A percentile compares a stretch with the other conserved stretches of the same genome.
Evolutionary conservation across 768 basidiomycete species (phyloP).

Genomic region (Panaeolus cyanescens): DNA sequence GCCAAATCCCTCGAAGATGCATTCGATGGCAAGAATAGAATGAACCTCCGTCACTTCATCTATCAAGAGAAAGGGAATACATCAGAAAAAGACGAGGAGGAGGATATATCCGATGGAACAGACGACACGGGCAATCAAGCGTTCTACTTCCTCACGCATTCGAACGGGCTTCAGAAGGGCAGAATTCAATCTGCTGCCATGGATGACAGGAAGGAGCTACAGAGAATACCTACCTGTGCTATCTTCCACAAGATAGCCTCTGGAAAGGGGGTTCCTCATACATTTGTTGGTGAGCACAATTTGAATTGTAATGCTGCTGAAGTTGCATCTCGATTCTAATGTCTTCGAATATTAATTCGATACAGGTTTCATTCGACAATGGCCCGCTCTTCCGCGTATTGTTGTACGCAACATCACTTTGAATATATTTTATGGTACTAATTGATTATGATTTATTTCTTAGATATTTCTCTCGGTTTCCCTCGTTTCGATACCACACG

Average conservation of each 20-base stretch:
- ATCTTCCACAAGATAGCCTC: slow-evolving; percentile 58
- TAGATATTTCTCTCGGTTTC: slow-evolving; percentile 67
- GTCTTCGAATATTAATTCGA: neutral
- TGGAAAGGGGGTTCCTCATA: slow-evolving; percentile 62
- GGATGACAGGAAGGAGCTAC: slow-evolving; percentile 25
- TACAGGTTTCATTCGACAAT: slow-evolving; percentile 59
- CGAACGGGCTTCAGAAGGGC: slow-evolving; percentile 5
- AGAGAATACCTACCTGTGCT: slow-evolving; percentile 52
- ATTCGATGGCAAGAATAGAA: slow-evolving; percentile 59
- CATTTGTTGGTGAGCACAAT: slow-evolving; percentile 47
- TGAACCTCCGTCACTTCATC: slow-evolving; percentile 58
- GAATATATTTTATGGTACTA: neutral
- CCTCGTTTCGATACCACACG: slow-evolving; percentile 50
- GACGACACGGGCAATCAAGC: slow-evolving; percentile 13
- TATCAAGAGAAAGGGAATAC: slow-evolving; percentile 22
- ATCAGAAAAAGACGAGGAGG: slow-evolving; percentile 10
- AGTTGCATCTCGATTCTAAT: neutral
- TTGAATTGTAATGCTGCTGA: neutral
- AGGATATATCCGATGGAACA: slow-evolving; percentile 13
- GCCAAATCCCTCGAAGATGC: slow-evolving; percentile 60
- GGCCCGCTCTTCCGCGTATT: slow-evolving; percentile 69
- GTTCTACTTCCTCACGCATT: neutral
- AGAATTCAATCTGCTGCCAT: slow-evolving; percentile 19
- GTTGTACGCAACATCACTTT: slow-evolving; percentile 43
- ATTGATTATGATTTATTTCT: neutral